Evolutionary conservation across 2,329 filamentous ascomycete species (phyloP), one percentile per base, ranked within the genome.

Genomic region (Neofusicoccum ribis): DNA sequence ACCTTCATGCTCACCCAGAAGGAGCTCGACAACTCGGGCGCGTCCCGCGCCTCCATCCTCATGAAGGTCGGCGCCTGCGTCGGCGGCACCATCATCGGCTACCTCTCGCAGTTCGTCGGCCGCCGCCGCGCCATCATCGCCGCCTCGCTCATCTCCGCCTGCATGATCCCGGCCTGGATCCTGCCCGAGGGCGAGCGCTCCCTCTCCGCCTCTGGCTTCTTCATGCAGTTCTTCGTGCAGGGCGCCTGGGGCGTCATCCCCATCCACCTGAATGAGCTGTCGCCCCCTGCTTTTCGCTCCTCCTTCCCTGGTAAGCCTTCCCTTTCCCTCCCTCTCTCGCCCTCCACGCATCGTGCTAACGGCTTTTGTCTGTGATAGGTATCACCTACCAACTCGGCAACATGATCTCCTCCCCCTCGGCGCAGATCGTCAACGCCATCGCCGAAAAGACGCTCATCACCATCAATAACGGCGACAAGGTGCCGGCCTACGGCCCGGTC

Each of bases 41-140:
- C 90, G 4, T 89, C 85, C 7, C 86, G 89, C n/a, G 90, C 90
- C 15, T 89, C 86, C n/a, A 93, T 93, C 69, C 77, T 93, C 66
- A 92, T 92, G 88, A 93, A 93, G 79, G 87, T 85, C 1, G 91
- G 91, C 31, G 90, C 91, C 49, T 91, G 89, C 70, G 86, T 92
- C 1, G 91, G 90, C 39, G 90, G 90, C 31, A 89, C 87, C 47
- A 86, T 90, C 67, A 85, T 91, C 66, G 91, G 91, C 23, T 93
- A 93, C 74, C 71, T 88, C 7, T 91, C 88, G 7, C 91, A 94
- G 73, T 92, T 88, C 73, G 78, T 92, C 54, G 91, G 91, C 14
- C 89, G 91, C 39, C 87, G 91, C 31, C 84, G 88, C 44, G 84
- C 86, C 62, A 91, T 91, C 73, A 83, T 91, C 64, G 75, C 79